Evolutionary conservation across 768 basidiomycete species (phyloP), one percentile per base, ranked within the genome.

Genomic region (Mycena olivaceomarginata): DNA sequence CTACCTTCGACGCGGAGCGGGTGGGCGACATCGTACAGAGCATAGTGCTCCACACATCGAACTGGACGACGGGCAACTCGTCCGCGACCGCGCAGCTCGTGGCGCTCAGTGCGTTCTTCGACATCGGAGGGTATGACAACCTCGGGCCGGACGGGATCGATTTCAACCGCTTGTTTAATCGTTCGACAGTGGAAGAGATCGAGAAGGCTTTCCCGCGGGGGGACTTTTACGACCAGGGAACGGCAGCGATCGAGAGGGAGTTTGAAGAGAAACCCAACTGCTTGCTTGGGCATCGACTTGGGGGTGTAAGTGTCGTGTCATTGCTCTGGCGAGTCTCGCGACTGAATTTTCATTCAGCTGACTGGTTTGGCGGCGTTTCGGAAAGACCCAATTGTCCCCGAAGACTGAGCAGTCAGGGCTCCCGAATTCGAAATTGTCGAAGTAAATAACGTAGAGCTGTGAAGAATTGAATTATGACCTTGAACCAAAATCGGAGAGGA

Each of bases 111-210:
- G 56, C 56, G 25, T 57, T 57, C 56, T 57, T 57, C 56, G 56
- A 57, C 25, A 31, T 57, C 25, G 22, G 12, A 13, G 56, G 56
- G 18, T 57, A 57, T 20, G 56, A 16, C 22, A 25, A 25, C 22
- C 56, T 31, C 56, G 56, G 56, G 22, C 56, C 56, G 10, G 56
- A 25, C 56, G 56, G 56, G 11, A 57, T 57, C 6, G 56, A 57
- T 10, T 57, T 57, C 56, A 57, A 13, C 56, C 56, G 16, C 25
- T 57, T 57, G 56, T 57, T 57, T 20, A 57, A 57, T 12, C 22
- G 56, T 25, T 25, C 56, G 25, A 57, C 56, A 25, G 56, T 57
- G n/a, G 56, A 57, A 25, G 56, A 57, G 56, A 57, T 57, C 56
- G 56, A 57, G 56, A 57, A 57, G 56, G 56, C 56, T 25, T 57